These are phyloP conservation scores for Graphilbum fragrans DNA, from an alignment of 2,329 filamentous ascomycete species.

Conservation along the genomic window DNA sequence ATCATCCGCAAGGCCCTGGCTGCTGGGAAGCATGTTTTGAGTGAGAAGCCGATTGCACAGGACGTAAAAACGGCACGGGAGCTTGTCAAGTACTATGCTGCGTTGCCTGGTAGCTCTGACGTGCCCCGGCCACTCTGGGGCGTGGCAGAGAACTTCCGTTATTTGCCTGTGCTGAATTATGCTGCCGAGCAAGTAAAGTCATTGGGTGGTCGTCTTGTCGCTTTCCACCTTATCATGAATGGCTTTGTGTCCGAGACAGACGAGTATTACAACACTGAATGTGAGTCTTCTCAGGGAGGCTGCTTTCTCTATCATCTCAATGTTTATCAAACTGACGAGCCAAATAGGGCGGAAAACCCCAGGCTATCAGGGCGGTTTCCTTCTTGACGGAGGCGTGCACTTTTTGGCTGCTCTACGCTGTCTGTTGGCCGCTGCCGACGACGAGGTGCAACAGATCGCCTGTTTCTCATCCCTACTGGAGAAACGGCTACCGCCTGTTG, in stretches of 20 bases:
- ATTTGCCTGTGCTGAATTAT: background rate
- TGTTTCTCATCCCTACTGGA: constrained; percentile 2
- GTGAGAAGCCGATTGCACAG: constrained; percentile 56
- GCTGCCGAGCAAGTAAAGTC: constrained; percentile 9
- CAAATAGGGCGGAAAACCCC: constrained; percentile 46
- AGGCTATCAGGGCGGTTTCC: constrained; percentile 60
- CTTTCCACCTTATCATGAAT: constrained; percentile 28
- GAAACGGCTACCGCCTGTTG: constrained; percentile 2
- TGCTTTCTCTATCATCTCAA: background rate
- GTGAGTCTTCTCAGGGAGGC: constrained; percentile 7
- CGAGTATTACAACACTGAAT: constrained; percentile 37
- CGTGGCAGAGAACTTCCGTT: constrained; percentile 67
- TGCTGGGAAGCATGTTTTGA: constrained; percentile 56
- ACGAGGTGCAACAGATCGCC: constrained; percentile 1
- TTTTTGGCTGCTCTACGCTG: constrained; percentile 4
- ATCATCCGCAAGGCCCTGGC: constrained; percentile 44
- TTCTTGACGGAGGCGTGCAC: constrained; percentile 67
- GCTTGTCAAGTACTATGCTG: constrained; percentile 16
- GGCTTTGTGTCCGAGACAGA: constrained; percentile 26
- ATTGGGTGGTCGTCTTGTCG: constrained; percentile 15
- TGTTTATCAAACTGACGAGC: background rate
- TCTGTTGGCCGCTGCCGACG: constrained; percentile 1
- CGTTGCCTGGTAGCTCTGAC: background rate
- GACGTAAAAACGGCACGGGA: constrained; percentile 23
- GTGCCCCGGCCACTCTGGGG: constrained; percentile 22